A percentile compares a stretch with the other conserved stretches of the same genome.
phyloP scores from a whole-genome alignment of 2,329 filamentous ascomycete species.

The Colletotrichum orbiculare region DNA sequence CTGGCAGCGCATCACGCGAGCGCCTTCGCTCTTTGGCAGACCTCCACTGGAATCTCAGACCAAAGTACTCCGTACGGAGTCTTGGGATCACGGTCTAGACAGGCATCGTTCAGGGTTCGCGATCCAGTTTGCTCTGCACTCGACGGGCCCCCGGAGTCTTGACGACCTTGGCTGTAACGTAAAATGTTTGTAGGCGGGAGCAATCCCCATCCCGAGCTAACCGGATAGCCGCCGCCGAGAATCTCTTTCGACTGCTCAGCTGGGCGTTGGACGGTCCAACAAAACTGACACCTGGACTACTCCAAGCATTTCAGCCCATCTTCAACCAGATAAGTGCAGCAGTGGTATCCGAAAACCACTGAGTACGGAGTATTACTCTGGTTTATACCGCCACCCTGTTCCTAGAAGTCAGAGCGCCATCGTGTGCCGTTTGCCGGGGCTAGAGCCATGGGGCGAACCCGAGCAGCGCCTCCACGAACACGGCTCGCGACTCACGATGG shows the following conservation, averaged over 20 bases:
- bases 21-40: not conserved
- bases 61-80: no score
- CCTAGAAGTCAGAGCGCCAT: not conserved
- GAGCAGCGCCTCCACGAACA: conserved; percentile 3
- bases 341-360: no score
- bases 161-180: conserved; percentile 28
- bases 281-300: no score
- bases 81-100: not conserved
- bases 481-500: not conserved
- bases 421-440: conserved; percentile 21
- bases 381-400: no score
- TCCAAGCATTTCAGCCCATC: not conserved
- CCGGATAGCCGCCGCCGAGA: conserved; percentile 34
- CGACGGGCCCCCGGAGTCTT: not conserved
- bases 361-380: no score
- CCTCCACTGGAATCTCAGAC: no score
- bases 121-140: not conserved
- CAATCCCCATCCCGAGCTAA: conserved; percentile 24
- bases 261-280: not conserved
- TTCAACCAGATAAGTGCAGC: not conserved
- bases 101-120: conserved; percentile 9
- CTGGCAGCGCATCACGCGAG: conserved; percentile 29
- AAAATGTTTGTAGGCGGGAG: conserved; percentile 9
- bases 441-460: conserved; percentile 25
- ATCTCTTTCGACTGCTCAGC: not conserved